Percentiles rank a stretch among this genome's conserved stretches.
Conservation (phyloP, 768 basidiomycete genomes). For the Glaciozyma martinii region DNA sequence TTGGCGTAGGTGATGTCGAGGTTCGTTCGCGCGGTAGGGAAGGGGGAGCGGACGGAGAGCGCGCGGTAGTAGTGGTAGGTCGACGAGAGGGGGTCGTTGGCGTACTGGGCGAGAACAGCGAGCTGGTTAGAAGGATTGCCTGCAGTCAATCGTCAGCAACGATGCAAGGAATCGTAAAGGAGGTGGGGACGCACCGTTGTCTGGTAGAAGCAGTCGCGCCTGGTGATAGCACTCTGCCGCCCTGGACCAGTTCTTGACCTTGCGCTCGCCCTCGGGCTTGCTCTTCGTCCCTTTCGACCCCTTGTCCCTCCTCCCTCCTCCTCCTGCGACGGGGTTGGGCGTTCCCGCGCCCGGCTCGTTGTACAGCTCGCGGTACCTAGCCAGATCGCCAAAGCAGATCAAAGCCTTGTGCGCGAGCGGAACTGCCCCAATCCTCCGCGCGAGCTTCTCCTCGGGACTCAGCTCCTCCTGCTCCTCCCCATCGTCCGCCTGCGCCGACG, state of each 20-base stretch:
- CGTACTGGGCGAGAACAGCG: conserved; percentile 80
- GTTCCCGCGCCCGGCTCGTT: conserved; percentile 50
- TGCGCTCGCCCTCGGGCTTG: conserved; percentile 42
- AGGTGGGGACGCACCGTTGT: conserved; percentile 53
- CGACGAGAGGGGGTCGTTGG: conserved; percentile 68
- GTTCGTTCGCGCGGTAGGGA: conserved; percentile 80
- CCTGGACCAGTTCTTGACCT: conserved; percentile 61
- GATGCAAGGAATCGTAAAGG: too few species aligned
- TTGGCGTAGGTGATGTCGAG: conserved; percentile 62
- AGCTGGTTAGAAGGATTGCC: conserved; percentile 87
- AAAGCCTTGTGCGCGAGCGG: conserved; percentile 75
- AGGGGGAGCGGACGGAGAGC: conserved; percentile 73
- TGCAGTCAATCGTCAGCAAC: background rate
- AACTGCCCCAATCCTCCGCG: conserved; percentile 44
- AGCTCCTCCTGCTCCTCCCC: background rate
- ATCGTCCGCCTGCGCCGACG: background rate
- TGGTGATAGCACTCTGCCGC: conserved; percentile 77
- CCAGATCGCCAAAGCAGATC: conserved; percentile 87
- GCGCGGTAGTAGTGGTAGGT: conserved; percentile 84
- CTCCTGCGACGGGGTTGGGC: conserved; percentile 34
- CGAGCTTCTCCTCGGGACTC: conserved; percentile 38
- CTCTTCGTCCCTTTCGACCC: conserved; percentile 31
- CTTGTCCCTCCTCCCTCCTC: conserved; percentile 7
- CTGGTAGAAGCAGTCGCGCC: conserved; percentile 68
- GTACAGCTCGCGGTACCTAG: conserved; percentile 85